These are phyloP conservation scores for Cymodocea nodosa DNA, from an alignment of 116 monocot genomes.

Conservation along the genomic window DNA sequence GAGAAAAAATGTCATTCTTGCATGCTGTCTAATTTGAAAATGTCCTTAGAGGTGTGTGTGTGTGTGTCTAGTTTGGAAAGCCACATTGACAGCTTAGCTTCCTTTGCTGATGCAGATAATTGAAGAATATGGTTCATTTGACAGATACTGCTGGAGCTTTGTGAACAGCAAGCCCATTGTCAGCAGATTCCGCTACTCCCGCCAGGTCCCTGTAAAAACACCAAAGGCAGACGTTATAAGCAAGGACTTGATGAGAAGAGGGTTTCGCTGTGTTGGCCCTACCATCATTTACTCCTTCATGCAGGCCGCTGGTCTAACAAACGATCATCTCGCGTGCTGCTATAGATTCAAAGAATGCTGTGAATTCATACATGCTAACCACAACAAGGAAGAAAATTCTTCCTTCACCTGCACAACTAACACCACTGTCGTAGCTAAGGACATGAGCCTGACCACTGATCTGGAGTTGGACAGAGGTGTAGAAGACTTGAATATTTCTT, in stretches of 20 bases:
- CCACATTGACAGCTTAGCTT: neutral
- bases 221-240: constrained; percentile 65
- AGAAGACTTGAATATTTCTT: constrained; percentile 28
- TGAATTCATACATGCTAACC: constrained; percentile 5
- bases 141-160: constrained; percentile 64
- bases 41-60: no score
- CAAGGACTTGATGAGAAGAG: constrained; percentile 59
- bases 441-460: constrained; percentile 3
- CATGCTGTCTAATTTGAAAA: no score
- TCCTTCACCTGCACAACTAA: neutral
- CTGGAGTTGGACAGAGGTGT: constrained; percentile 13
- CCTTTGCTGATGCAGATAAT: constrained; percentile 27
- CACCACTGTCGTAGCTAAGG: neutral
- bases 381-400: constrained; percentile 10
- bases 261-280: constrained; percentile 61
- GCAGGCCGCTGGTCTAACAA: constrained; percentile 60
- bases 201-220: constrained; percentile 57
- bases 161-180: constrained; percentile 48
- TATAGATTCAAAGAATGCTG: constrained; percentile 53
- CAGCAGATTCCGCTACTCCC: constrained; percentile 44
- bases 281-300: constrained; percentile 75
- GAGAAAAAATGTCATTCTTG: no score
- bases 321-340: constrained; percentile 61
- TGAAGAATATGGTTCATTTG: constrained; percentile 70
- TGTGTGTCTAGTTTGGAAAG: neutral